Percentiles rank a stretch among this genome's conserved stretches.
Conservation (phyloP, 257 asterid genomes). For the Salvia miltiorrhiza region DNA sequence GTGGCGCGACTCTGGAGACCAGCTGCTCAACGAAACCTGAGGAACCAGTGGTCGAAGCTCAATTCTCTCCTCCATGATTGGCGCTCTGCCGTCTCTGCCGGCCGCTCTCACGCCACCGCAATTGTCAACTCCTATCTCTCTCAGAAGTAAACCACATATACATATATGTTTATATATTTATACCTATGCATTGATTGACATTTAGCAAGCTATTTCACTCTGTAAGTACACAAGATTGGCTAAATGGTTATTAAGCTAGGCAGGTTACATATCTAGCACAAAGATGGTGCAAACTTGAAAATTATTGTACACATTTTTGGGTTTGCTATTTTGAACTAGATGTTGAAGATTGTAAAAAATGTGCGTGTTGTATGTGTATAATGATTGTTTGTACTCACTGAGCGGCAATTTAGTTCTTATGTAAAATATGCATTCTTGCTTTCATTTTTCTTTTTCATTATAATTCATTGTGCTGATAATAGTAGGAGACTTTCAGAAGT, state of each 20-base stretch:
- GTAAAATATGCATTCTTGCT: not conserved
- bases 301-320: not conserved
- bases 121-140: constrained; percentile 75
- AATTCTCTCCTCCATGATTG: constrained; percentile 58
- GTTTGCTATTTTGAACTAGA: not conserved
- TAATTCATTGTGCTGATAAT: not conserved
- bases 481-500: not conserved
- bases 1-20: constrained; percentile 76
- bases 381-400: not conserved
- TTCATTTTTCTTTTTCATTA: not conserved
- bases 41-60: constrained; percentile 88
- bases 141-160: constrained; percentile 36
- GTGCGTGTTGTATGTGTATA: not conserved
- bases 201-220: not conserved
- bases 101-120: constrained; percentile 70
- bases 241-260: not conserved
- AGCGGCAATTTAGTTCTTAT: not conserved
- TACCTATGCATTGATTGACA: too few relatives aligned
- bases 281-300: not conserved
- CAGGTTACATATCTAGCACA: not conserved
- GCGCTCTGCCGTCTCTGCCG: constrained; percentile 52
- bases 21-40: constrained; percentile 73
- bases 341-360: not conserved
- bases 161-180: not conserved
- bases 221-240: not conserved